Conservation (phyloP, 139 green algal genomes). For the Tetradesmus lagerheimii region DNA sequence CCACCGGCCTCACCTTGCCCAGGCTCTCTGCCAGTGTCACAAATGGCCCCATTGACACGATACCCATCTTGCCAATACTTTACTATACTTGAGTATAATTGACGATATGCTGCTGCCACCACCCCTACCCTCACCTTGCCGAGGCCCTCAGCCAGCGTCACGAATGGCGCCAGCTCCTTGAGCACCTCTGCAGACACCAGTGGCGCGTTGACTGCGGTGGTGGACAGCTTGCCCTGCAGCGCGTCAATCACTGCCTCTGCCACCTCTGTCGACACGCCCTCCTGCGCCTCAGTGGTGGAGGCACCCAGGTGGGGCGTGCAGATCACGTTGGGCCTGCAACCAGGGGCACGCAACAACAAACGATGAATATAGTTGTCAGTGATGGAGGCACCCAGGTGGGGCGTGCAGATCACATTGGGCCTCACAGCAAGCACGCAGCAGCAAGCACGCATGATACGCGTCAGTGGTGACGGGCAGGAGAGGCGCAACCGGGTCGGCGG, state of each 20-base stretch:
- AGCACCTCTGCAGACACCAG: conserved; percentile 95
- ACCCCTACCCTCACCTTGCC: conserved; percentile 59
- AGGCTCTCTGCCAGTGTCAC: conserved; percentile 83
- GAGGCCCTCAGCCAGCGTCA: conserved; percentile 83
- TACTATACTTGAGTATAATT: too few relatives aligned
- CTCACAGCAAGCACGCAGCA: conserved; percentile 57
- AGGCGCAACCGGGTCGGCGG: too few relatives aligned
- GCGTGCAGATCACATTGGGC: conserved; percentile 92
- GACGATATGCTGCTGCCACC: neutral
- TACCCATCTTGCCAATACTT: too few relatives aligned
- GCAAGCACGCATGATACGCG: too few relatives aligned
- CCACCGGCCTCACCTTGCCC: conserved; percentile 59
- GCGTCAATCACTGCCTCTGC: conserved; percentile 93
- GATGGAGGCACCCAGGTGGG: conserved; percentile 89
- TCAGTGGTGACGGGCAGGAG: too few relatives aligned
- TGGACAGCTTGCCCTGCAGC: conserved; percentile 88
- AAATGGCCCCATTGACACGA: conserved; percentile 93
- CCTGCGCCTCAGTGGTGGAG: conserved; percentile 93
- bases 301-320: conserved; percentile 96
- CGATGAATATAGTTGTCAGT: too few relatives aligned
- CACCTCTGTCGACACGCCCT: conserved; percentile 96
- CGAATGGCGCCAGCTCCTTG: conserved; percentile 92
- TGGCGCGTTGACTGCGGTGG: conserved; percentile 94
- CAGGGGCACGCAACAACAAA: too few relatives aligned
- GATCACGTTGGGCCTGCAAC: conserved; percentile 87